Evolutionary conservation across 306 rosid species (phyloP).

Genomic region (Dryas alaskensis): DNA sequence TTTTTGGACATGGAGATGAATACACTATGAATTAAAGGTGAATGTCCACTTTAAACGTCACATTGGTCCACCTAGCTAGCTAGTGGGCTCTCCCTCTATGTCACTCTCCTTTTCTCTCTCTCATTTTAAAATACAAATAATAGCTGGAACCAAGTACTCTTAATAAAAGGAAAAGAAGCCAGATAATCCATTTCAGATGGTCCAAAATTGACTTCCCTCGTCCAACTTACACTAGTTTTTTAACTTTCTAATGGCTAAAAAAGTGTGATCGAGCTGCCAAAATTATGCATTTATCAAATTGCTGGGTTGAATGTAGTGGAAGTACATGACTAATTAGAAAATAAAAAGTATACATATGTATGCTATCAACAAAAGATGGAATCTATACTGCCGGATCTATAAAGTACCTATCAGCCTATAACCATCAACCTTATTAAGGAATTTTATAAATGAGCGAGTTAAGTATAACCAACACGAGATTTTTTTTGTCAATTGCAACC

Average conservation of each 20-base stretch:
- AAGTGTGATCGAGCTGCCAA: neutral
- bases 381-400: too few species aligned
- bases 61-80: neutral
- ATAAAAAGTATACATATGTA: neutral
- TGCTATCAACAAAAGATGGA: too few species aligned
- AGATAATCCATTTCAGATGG: conserved; percentile 2
- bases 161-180: neutral
- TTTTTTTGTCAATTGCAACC: neutral
- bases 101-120: neutral
- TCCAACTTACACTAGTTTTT: neutral
- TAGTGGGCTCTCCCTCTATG: neutral
- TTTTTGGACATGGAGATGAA: neutral
- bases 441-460: neutral
- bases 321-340: neutral
- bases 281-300: neutral
- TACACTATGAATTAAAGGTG: neutral
- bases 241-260: neutral
- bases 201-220: conserved; percentile 14
- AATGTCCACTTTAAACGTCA: conserved; percentile 2
- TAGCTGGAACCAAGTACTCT: conserved; percentile 13
- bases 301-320: neutral
- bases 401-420: neutral
- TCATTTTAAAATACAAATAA: conserved; percentile 2
- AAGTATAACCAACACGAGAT: neutral
- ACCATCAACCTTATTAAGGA: neutral